Evolutionary conservation across 1,139 yeast genomes (phyloP).

Genomic region (Saccharomyces hybrid): DNA sequence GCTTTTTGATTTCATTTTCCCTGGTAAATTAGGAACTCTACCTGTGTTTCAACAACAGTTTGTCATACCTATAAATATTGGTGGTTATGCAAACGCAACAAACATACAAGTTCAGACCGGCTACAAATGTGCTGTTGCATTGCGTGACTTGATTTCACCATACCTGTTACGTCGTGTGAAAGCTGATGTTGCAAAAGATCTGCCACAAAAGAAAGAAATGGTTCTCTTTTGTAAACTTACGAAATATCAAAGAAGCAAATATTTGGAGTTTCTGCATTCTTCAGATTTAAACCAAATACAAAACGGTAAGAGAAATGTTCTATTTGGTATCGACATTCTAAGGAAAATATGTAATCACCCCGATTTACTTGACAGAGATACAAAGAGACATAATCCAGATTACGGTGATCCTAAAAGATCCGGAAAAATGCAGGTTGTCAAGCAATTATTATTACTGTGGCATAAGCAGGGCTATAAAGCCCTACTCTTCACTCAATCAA

Average conservation of each 20-base stretch:
- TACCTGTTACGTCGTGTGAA: constrained; percentile 80
- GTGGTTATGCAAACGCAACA: constrained; percentile 97
- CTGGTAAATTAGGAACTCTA: constrained; percentile 86
- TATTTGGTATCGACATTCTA: constrained; percentile 83
- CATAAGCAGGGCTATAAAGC: constrained; percentile 68
- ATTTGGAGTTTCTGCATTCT: constrained; percentile 64
- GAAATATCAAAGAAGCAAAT: constrained; percentile 61
- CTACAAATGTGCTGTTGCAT: constrained; percentile 86
- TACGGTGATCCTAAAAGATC: constrained; percentile 67
- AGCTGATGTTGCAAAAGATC: constrained; percentile 88
- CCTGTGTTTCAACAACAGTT: constrained; percentile 93
- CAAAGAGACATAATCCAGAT: constrained; percentile 35
- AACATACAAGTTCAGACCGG: constrained; percentile 96
- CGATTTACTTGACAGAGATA: constrained; percentile 61
- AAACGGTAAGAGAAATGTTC: constrained; percentile 69
- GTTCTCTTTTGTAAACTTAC: constrained; percentile 87
- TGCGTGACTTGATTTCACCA: constrained; percentile 83
- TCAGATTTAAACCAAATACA: constrained; percentile 68
- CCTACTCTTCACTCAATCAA: constrained; percentile 78
- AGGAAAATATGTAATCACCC: constrained; percentile 96
- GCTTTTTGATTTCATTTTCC: constrained; percentile 86
- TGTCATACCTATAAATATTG: constrained; percentile 85
- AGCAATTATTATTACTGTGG: constrained; percentile 72
- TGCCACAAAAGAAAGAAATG: constrained; percentile 90
- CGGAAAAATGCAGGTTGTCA: constrained; percentile 87